Conservation (phyloP, 768 basidiomycete species). For the Suillus weaverae region DNA sequence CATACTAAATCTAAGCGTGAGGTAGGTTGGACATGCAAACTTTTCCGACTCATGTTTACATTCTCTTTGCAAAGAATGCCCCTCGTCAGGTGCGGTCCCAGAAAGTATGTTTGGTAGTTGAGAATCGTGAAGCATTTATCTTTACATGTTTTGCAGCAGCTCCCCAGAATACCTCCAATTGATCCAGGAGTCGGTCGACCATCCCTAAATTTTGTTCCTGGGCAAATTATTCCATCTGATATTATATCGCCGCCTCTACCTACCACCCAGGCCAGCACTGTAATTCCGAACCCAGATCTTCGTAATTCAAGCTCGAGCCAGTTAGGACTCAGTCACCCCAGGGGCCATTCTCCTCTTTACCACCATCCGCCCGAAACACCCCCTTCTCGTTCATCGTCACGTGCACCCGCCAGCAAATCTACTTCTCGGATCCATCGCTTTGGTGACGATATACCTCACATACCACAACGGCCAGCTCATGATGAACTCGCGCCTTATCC, state of each 20-base stretch:
- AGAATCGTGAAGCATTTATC: slow-evolving; percentile 1
- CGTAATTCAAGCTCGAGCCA: slow-evolving; percentile 7
- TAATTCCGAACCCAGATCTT: slow-evolving; percentile 7
- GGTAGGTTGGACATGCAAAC: slow-evolving; percentile 22
- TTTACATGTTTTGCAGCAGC: slow-evolving; percentile 18
- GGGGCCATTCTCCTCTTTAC: slow-evolving; percentile 15
- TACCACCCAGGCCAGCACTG: neutral
- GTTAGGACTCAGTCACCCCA: slow-evolving; percentile 12
- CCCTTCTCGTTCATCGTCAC: neutral
- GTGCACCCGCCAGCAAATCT: slow-evolving; percentile 7
- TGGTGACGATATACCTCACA: slow-evolving; percentile 12
- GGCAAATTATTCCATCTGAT: slow-evolving; percentile 46
- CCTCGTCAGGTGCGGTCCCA: slow-evolving; percentile 14
- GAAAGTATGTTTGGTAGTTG: slow-evolving; percentile 19
- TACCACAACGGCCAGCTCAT: slow-evolving; percentile 10
- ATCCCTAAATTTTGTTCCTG: slow-evolving; percentile 52
- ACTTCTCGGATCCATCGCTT: slow-evolving; percentile 17
- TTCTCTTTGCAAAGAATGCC: slow-evolving; percentile 15
- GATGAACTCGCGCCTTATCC: slow-evolving; percentile 17
- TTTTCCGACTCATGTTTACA: slow-evolving; percentile 10
- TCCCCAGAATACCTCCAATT: slow-evolving; percentile 1
- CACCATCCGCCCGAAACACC: slow-evolving; percentile 5
- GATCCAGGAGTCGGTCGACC: slow-evolving; percentile 28
- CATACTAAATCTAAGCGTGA: slow-evolving; percentile 13
- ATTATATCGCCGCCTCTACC: neutral